Percentiles rank a stretch among this genome's conserved stretches.
phyloP scores from a whole-genome alignment of 139 green algal genomes.

The Astrephomene gubernaculifera region DNA sequence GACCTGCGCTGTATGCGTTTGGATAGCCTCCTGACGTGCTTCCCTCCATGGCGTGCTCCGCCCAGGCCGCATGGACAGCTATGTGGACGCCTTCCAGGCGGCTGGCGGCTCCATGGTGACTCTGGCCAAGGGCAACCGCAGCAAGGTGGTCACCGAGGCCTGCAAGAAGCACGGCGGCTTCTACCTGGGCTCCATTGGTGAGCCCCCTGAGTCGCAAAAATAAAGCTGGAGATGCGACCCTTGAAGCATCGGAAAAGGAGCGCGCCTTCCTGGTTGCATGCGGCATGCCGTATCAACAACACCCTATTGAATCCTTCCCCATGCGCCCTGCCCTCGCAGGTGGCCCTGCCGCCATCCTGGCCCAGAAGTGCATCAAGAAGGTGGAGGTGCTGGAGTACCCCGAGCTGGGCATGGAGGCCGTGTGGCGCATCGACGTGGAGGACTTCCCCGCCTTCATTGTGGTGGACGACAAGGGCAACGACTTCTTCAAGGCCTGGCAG shows the following conservation, averaged over 20 bases:
- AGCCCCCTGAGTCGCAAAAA: too few species aligned
- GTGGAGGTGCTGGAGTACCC: constrained; percentile 68
- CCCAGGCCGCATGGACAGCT: constrained; percentile 67
- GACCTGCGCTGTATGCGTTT: too few species aligned
- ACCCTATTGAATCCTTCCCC: too few species aligned
- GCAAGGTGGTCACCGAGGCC: constrained; percentile 53
- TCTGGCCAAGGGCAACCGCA: constrained; percentile 65
- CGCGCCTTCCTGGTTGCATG: too few species aligned
- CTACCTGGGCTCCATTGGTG: constrained; percentile 64
- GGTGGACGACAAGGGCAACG: constrained; percentile 62
- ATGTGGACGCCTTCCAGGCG: constrained; percentile 59
- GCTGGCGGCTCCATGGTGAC: constrained; percentile 60
- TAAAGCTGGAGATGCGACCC: too few species aligned
- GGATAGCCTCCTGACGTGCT: too few species aligned
- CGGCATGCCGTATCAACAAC: neutral
- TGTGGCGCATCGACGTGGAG: constrained; percentile 63
- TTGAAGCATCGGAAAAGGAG: too few species aligned
- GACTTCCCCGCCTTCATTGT: constrained; percentile 69
- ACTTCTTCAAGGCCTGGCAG: constrained; percentile 61
- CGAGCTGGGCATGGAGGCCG: constrained; percentile 65
- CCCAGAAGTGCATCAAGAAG: constrained; percentile 65
- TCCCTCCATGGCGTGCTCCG: too few species aligned
- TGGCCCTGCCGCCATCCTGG: constrained; percentile 61
- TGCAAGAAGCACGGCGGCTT: constrained; percentile 68
- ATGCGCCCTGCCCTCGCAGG: too few species aligned